Evolutionary conservation across 2,329 filamentous ascomycete genomes (phyloP).

Genomic region (Colletotrichum liaoningense): DNA sequence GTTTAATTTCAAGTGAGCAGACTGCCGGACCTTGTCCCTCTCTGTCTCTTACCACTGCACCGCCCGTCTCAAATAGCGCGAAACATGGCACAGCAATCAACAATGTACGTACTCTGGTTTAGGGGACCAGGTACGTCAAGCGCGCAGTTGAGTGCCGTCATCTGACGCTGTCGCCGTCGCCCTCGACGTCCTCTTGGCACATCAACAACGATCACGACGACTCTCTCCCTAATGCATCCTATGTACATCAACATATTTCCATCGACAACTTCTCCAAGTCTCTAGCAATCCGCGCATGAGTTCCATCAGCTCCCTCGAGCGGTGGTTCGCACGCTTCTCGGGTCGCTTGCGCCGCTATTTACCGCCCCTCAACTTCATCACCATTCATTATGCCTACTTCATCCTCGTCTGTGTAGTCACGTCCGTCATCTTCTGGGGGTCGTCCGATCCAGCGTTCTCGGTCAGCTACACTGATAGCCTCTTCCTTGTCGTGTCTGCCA

Average conservation of each 20-base stretch:
- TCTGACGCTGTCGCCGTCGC: not conserved
- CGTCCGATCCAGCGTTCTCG: conserved; percentile 61
- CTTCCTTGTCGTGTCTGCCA: conserved; percentile 75
- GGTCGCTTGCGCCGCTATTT: not conserved
- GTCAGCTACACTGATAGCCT: conserved; percentile 73
- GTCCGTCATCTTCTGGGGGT: conserved; percentile 71
- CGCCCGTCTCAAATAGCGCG: not conserved
- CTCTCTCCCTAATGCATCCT: not conserved
- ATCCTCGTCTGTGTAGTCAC: conserved; percentile 64
- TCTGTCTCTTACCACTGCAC: not conserved
- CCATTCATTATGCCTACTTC: conserved; percentile 76
- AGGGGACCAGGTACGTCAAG: not conserved
- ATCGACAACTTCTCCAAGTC: not conserved
- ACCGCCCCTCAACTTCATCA: conserved; percentile 69
- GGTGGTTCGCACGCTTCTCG: not conserved
- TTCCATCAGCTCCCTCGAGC: not conserved
- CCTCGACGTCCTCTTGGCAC: not conserved
- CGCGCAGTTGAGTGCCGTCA: not conserved
- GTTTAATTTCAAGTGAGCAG: not conserved
- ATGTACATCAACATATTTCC: not conserved
- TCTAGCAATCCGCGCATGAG: not conserved
- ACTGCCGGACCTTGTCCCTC: not conserved
- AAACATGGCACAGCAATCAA: not conserved
- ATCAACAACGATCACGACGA: not conserved
- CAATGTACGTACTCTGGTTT: not conserved